Evolutionary conservation across 2,329 filamentous ascomycete genomes (phyloP).

Genomic region (Apiospora hydei): DNA sequence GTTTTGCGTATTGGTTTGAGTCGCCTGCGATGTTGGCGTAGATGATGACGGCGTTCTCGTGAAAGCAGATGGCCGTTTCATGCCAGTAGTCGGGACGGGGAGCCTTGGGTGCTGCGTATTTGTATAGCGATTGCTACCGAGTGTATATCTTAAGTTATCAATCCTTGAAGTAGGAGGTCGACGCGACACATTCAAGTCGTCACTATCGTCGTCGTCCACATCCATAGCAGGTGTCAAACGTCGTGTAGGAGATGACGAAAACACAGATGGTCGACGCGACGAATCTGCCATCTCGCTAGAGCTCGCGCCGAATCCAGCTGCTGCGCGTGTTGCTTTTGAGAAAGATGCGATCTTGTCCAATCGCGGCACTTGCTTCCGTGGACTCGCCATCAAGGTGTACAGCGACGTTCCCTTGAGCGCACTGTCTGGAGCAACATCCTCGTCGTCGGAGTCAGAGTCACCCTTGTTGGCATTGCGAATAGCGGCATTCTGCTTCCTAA

Average conservation of each 20-base stretch:
- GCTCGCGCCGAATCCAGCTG: slow-evolving; percentile 35
- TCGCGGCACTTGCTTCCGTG: slow-evolving; percentile 39
- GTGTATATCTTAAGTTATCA: not conserved
- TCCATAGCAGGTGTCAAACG: not conserved
- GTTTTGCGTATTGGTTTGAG: not conserved
- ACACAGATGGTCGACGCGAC: not conserved
- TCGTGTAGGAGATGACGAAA: not conserved
- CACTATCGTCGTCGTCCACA: slow-evolving; percentile 21
- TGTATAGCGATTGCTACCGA: not conserved
- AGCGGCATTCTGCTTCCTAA: slow-evolving; percentile 45
- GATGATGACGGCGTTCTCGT: not conserved
- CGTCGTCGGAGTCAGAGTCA: slow-evolving; percentile 39
- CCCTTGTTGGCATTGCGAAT: slow-evolving; percentile 36
- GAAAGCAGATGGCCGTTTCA: not conserved
- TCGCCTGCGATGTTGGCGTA: not conserved
- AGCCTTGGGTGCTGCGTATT: not conserved
- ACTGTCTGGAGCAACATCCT: slow-evolving; percentile 32
- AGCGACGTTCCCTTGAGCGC: slow-evolving; percentile 42
- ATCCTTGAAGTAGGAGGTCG: not conserved
- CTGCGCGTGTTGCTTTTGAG: slow-evolving; percentile 34
- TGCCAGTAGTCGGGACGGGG: not conserved
- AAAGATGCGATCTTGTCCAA: slow-evolving; percentile 34
- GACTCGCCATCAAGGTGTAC: slow-evolving; percentile 53
- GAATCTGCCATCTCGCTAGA: not conserved
- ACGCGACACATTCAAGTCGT: slow-evolving; percentile 21